Percentiles rank a stretch among this genome's conserved stretches.
These are phyloP conservation scores for Nothophaeocryptopus gaeumannii DNA, from an alignment of 2,329 filamentous ascomycete genomes.

Conservation along the genomic window DNA sequence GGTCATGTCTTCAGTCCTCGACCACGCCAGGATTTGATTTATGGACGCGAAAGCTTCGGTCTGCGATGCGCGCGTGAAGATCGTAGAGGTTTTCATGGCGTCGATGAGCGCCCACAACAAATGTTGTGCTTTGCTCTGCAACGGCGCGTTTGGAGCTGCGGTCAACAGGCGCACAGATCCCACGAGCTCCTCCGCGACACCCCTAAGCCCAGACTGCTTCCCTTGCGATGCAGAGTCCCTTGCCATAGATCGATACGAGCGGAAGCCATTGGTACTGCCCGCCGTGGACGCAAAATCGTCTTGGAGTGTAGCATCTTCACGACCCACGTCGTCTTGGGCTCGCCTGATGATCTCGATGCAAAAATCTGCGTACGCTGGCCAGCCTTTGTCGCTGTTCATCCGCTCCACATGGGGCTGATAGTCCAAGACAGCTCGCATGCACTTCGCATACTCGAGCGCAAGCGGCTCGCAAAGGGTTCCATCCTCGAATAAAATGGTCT, in stretches of 20 bases:
- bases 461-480: conserved; percentile 67
- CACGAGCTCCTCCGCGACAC: conserved; percentile 33
- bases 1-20: conserved; percentile 65
- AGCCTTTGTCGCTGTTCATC: conserved; percentile 41
- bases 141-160: conserved; percentile 31
- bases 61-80: conserved; percentile 48
- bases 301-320: conserved; percentile 11
- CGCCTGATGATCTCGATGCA: conserved; percentile 60
- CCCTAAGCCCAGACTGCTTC: conserved; percentile 16
- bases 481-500: conserved; percentile 57
- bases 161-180: conserved; percentile 30
- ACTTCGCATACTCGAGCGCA: conserved; percentile 73
- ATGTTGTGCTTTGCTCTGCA: conserved; percentile 18
- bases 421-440: conserved; percentile 66
- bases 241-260: conserved; percentile 26
- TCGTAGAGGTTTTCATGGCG: conserved; percentile 51
- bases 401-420: conserved; percentile 72
- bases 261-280: conserved; percentile 18
- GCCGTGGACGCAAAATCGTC: conserved; percentile 8
- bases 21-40: conserved; percentile 65
- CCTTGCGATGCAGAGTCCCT: conserved; percentile 28
- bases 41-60: conserved; percentile 72
- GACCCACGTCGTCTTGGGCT: conserved; percentile 24
- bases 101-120: conserved; percentile 31
- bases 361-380: conserved; percentile 69